Conservation (phyloP, 768 basidiomycete species). For the Chlorophyllum brunneum region DNA sequence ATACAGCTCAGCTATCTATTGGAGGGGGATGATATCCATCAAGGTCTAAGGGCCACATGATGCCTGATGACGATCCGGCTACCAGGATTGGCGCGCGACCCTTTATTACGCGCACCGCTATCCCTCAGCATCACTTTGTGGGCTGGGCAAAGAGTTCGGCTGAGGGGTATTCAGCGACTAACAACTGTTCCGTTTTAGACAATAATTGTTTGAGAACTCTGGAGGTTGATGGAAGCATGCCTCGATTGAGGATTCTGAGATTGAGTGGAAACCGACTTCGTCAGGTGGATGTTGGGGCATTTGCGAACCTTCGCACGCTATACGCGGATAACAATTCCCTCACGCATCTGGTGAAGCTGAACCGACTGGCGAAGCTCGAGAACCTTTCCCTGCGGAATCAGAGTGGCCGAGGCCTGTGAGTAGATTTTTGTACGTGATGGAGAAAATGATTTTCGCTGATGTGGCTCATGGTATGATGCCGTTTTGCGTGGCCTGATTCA, state of each 20-base stretch:
- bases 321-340: slow-evolving; percentile 88
- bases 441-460: slow-evolving; percentile 18
- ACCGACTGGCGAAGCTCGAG: slow-evolving; percentile 70
- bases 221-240: slow-evolving; percentile 50
- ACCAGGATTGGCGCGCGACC: slow-evolving; percentile 1
- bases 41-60: slow-evolving; percentile 2
- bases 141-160: neutral
- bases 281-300: slow-evolving; percentile 55
- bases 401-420: slow-evolving; percentile 70
- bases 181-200: slow-evolving; percentile 41
- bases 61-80: neutral
- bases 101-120: slow-evolving; percentile 1
- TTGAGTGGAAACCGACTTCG: slow-evolving; percentile 78
- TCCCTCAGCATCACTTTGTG: neutral
- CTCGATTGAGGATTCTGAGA: slow-evolving; percentile 77
- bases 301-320: slow-evolving; percentile 78
- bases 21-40: neutral
- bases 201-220: slow-evolving; percentile 64
- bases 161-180: slow-evolving; percentile 8
- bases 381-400: slow-evolving; percentile 92
- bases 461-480: slow-evolving; percentile 11
- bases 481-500: slow-evolving; percentile 6
- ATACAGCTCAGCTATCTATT: slow-evolving; percentile 2
- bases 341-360: slow-evolving; percentile 44
- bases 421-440: slow-evolving; percentile 26